Base-by-base conservation (phyloP, 164 flowering plant genomes). In the Buxus sempervirens region DNA sequence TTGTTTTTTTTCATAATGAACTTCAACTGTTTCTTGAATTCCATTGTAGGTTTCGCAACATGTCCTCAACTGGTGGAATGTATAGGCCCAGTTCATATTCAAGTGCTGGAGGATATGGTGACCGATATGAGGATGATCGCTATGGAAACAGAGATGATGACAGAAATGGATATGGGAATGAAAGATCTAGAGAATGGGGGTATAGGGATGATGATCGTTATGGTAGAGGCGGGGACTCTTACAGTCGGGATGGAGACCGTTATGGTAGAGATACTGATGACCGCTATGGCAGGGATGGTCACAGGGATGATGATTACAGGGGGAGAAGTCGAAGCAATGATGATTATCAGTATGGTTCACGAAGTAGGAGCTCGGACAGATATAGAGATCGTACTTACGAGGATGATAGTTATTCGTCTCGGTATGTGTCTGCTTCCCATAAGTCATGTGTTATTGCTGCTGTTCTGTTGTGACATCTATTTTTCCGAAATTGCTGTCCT, bases 381-480 rank as follows among this genome's bases (percentile, higher is more conserved):
- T 88, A 89, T 53, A 77, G 82, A 59, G 86, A 85, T 9, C 91
- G 82, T 49, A 62, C 78, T 55, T 79, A 32, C 80, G 96, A 90
- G 58, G 92, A 88, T 73, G 96, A 96, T 81, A 90, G 84, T 55
- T 80, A 87, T 75, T 88, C 99, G 67, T 82, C 97, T 66, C 83
- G 95, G 98, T 96, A 84, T 69, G 74, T 53, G 1, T 56, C 19
- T 56, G n/a, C 66, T 63, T 55, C 63, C 36, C 8, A 3, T 45
- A n/a, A 27, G 7, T 13, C 21, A 42, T 5, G 27, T 58, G 42
- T 36, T 10, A 24, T 42, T 41, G 15, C n/a, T 53, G 38, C 25
- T 0, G n/a, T 24, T 20, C 38, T 32, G 38, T 32, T 32, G 38
- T 7, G 7, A 32, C 38, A 32, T 32, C 3, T 3, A 32, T 32